These are phyloP conservation scores for Aureobasidium sp. DNA, from an alignment of 2,329 filamentous ascomycete genomes.

Conservation along the genomic window DNA sequence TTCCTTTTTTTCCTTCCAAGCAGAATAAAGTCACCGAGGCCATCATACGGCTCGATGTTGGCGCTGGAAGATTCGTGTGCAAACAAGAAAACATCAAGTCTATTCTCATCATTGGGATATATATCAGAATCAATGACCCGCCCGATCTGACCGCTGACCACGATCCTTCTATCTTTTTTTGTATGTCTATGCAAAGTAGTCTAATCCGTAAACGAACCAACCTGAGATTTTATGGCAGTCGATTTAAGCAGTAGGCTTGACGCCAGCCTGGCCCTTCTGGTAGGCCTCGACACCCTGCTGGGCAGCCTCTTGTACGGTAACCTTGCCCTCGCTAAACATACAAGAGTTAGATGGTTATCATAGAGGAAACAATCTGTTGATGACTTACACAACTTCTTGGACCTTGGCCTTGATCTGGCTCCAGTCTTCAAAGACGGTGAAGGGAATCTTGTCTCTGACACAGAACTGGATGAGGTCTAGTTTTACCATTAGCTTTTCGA, in stretches of 20 bases:
- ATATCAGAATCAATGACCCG: not conserved
- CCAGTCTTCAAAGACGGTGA: slow-evolving; percentile 82
- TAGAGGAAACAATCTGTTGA: not conserved
- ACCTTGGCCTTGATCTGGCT: slow-evolving; percentile 66
- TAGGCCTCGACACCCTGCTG: slow-evolving; percentile 39
- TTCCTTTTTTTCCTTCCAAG: not conserved
- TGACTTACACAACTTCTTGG: slow-evolving; percentile 54
- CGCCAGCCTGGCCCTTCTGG: slow-evolving; percentile 36
- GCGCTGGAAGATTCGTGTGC: too few relatives aligned
- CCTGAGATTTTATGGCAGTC: not conserved
- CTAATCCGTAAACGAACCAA: not conserved
- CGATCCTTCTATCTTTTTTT: not conserved
- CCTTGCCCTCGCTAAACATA: slow-evolving; percentile 51
- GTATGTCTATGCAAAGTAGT: not conserved
- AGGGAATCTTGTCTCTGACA: slow-evolving; percentile 73
- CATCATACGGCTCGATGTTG: too few relatives aligned
- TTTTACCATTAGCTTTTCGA: slow-evolving; percentile 14
- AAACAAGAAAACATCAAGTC: too few relatives aligned
- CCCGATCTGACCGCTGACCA: not conserved
- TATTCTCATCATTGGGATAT: not conserved
- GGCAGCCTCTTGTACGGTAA: slow-evolving; percentile 61
- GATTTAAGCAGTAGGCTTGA: slow-evolving; percentile 12
- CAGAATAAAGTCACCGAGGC: not conserved
- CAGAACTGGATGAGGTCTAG: slow-evolving; percentile 81
- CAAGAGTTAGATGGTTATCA: not conserved